Conservation (phyloP, 768 basidiomycete species). For the Lactarius pseudohatsudake region DNA sequence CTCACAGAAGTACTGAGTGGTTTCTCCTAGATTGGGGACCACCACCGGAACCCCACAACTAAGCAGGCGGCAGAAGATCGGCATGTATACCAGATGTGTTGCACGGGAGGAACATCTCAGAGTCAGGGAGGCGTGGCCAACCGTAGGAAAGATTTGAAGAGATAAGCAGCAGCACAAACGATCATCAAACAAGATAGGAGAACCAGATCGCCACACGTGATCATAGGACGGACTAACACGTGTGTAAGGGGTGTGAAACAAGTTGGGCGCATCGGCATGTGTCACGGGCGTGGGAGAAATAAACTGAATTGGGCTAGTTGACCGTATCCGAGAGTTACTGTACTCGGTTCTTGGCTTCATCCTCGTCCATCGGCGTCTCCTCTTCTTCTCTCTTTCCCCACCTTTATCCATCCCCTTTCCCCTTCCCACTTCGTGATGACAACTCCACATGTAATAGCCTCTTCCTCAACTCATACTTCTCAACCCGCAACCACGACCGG, state of each 20-base stretch:
- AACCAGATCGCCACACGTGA: not conserved
- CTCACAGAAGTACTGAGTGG: not conserved
- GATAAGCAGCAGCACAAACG: not conserved
- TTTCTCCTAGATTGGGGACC: not conserved
- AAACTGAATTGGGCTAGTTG: not conserved
- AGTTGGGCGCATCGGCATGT: not conserved
- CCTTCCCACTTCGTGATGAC: constrained; percentile 49
- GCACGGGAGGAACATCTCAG: not conserved
- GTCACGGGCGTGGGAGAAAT: constrained; percentile 8
- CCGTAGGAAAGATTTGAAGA: not conserved
- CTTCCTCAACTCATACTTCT: constrained; percentile 60
- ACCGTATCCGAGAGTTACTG: not conserved
- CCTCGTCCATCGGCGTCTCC: constrained; percentile 1
- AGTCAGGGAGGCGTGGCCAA: not conserved
- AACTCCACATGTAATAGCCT: constrained; percentile 82
- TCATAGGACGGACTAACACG: not conserved
- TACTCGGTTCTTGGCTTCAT: constrained; percentile 9
- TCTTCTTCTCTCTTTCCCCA: constrained; percentile 17
- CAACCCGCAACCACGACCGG: constrained; percentile 65
- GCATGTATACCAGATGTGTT: not conserved
- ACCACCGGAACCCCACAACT: not conserved
- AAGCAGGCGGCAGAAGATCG: not conserved
- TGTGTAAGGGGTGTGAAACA: not conserved
- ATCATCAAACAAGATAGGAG: not conserved
- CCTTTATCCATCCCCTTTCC: constrained; percentile 26